Evolutionary conservation across 225 moss, liverwort and hornwort genomes (phyloP), one percentile per base, ranked within the genome.

Genomic region (Pseudisothecium myosuroides): DNA sequence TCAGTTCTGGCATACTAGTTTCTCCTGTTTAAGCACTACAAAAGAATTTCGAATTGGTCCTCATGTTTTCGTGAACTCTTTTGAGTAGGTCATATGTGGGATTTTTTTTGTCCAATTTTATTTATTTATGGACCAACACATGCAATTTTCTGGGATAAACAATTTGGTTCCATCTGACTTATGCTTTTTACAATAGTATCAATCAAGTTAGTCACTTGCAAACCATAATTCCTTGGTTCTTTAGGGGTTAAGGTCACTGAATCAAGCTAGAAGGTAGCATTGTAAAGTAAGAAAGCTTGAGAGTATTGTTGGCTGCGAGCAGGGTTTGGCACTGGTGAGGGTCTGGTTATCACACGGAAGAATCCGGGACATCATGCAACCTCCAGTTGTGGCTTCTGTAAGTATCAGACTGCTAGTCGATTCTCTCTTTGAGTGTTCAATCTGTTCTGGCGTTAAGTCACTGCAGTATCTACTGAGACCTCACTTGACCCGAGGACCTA

Each of bases 351-450:
- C 59, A 65, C 71, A 91, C 23, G 85, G 90, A 74, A 92, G 95
- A 88, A 87, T 97, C 71, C 89, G 81, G 62, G 93, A 97, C 86
- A 95, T 97, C 41, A 89, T 96, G 86, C 96, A 97, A 82, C 97
- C 98, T 80, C 97, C 98, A 71, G 97, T 99, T 56, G 93, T 96
- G 87, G 96, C 98, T 63, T 99, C 98, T 50, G 98, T 99, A 92
- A 95, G 96, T 93, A 81, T 78, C 67, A 37, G 76, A 84, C 58
- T 72, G 19, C 37, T 45, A 55, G 52, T 65, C 54, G 66, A 47
- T 90, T 88, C 56, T 54, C 39, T 45, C 32, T 74, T 71, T n/a
- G 49, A 54, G 60, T n/a, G 45, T 82, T 85, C 67, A 74, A 64
- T 71, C 29, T 68, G 24, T 86, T 61, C 45, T 80, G 47, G 74